Percentiles rank a stretch among this genome's conserved stretches.
Evolutionary conservation across 2,329 filamentous ascomycete genomes (phyloP).

Genomic region (Verticillium longisporum): DNA sequence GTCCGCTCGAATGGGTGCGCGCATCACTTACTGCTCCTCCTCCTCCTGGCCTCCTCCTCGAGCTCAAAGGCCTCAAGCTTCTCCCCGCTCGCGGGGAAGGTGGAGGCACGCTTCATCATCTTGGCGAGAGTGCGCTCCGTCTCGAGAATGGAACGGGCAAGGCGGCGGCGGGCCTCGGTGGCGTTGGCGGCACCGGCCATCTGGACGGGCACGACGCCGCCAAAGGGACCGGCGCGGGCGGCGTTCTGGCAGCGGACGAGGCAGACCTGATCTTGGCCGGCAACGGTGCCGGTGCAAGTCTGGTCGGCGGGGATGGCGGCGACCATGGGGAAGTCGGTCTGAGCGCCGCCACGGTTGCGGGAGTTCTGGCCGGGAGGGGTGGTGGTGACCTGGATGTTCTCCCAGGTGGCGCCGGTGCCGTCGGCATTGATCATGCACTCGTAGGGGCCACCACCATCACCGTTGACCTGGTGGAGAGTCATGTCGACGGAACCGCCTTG

Average conservation of each 20-base stretch:
- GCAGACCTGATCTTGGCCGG: conserved; percentile 52
- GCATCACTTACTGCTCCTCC: not conserved
- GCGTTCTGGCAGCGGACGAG: conserved; percentile 57
- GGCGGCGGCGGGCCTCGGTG: conserved; percentile 15
- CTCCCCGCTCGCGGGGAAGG: conserved; percentile 3
- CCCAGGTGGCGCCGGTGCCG: conserved; percentile 47
- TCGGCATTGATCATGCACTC: conserved; percentile 58
- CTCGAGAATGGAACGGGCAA: conserved; percentile 16
- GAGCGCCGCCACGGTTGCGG: conserved; percentile 34
- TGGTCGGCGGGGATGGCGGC: conserved; percentile 48
- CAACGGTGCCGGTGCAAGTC: conserved; percentile 52
- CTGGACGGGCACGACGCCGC: conserved; percentile 53
- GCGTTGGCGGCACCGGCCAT: conserved; percentile 22
- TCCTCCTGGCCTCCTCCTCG: not conserved
- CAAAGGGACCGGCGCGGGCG: conserved; percentile 55
- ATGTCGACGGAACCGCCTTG: conserved; percentile 51
- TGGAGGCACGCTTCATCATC: conserved; percentile 15
- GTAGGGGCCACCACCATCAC: conserved; percentile 60
- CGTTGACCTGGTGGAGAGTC: conserved; percentile 62
- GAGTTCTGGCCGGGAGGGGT: conserved; percentile 45
- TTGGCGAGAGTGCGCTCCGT: conserved; percentile 13
- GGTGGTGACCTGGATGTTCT: conserved; percentile 45
- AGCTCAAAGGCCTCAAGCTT: conserved; percentile 4
- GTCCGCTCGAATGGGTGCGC: not conserved
- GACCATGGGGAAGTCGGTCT: conserved; percentile 43